phyloP scores from a whole-genome alignment of 1,284 basidiomycete genomes.

The Melampsora larici-populina region DNA sequence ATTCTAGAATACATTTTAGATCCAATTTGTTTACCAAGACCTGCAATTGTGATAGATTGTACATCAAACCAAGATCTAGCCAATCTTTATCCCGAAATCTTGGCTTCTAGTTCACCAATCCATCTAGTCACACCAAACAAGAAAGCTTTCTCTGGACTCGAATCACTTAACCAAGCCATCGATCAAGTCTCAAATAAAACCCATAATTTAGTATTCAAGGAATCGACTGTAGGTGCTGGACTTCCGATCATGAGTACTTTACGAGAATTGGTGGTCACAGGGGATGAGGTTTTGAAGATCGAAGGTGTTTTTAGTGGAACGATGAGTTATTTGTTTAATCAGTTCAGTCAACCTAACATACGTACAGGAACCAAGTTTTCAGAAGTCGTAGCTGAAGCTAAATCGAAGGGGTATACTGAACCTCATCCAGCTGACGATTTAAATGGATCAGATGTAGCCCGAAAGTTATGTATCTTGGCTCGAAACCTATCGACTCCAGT shows the following conservation, averaged over 20 bases:
- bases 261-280: slow-evolving; percentile 84
- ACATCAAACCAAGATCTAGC: slow-evolving; percentile 84
- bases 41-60: slow-evolving; percentile 84
- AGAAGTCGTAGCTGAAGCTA: slow-evolving; percentile 60
- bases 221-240: slow-evolving; percentile 93
- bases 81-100: slow-evolving; percentile 73
- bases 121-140: slow-evolving; percentile 96
- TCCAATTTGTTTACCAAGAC: slow-evolving; percentile 59
- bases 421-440: slow-evolving; percentile 96
- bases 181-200: slow-evolving; percentile 59
- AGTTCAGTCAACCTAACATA: slow-evolving; percentile 59
- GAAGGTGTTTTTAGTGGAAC: slow-evolving; percentile 85
- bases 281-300: slow-evolving; percentile 69
- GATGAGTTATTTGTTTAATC: slow-evolving; percentile 98
- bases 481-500: slow-evolving; percentile 61
- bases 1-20: slow-evolving; percentile 51
- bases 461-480: slow-evolving; percentile 92
- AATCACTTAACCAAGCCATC: slow-evolving; percentile 69
- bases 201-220: slow-evolving; percentile 74
- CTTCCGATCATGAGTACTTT: slow-evolving; percentile 87
- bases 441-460: slow-evolving; percentile 91
- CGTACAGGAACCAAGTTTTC: slow-evolving; percentile 21
- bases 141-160: slow-evolving; percentile 82
- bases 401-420: slow-evolving; percentile 93
- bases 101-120: slow-evolving; percentile 62